These are phyloP conservation scores for Neonectria punicea DNA, from an alignment of 2,329 filamentous ascomycete genomes.

Conservation along the genomic window DNA sequence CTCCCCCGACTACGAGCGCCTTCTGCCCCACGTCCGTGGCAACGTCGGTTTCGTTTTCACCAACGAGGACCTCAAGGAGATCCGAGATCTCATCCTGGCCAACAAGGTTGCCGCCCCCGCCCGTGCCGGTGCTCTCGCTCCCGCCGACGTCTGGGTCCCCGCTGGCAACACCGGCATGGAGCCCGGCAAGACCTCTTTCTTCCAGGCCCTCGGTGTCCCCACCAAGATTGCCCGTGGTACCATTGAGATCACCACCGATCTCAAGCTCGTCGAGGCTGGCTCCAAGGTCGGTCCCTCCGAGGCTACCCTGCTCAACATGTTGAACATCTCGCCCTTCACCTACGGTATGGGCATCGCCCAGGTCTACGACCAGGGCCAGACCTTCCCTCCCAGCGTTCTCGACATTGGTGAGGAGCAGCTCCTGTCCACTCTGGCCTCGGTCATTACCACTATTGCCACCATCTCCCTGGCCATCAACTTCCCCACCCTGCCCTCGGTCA, in stretches of 20 bases:
- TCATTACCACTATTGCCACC: constrained; percentile 86
- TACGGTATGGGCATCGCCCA: constrained; percentile 97
- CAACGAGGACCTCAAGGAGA: constrained; percentile 91
- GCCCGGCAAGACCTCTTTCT: constrained; percentile 99
- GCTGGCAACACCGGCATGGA: constrained; percentile 99
- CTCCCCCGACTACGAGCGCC: constrained; percentile 96
- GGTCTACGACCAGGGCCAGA: constrained; percentile 98
- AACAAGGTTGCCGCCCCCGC: constrained; percentile 99
- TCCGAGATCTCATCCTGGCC: constrained; percentile 91
- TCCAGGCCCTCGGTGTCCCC: constrained; percentile 99
- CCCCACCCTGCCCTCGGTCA: constrained; percentile 95
- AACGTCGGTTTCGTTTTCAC: constrained; percentile 99
- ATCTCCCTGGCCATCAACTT: constrained; percentile 94
- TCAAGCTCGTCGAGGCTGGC: constrained; percentile 96
- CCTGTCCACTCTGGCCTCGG: constrained; percentile 81
- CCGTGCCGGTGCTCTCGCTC: constrained; percentile 96
- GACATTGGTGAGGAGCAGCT: constrained; percentile 97
- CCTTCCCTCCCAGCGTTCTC: constrained; percentile 85
- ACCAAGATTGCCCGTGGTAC: constrained; percentile 99
- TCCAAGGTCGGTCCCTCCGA: constrained; percentile 98
- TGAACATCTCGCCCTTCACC: constrained; percentile 99
- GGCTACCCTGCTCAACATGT: constrained; percentile 98
- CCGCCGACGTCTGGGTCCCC: constrained; percentile 91
- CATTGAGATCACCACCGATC: constrained; percentile 98
- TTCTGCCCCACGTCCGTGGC: constrained; percentile 94